Base-by-base conservation (phyloP, 495 filamentous ascomycete genomes). In the Lindgomyces ingoldianus region DNA sequence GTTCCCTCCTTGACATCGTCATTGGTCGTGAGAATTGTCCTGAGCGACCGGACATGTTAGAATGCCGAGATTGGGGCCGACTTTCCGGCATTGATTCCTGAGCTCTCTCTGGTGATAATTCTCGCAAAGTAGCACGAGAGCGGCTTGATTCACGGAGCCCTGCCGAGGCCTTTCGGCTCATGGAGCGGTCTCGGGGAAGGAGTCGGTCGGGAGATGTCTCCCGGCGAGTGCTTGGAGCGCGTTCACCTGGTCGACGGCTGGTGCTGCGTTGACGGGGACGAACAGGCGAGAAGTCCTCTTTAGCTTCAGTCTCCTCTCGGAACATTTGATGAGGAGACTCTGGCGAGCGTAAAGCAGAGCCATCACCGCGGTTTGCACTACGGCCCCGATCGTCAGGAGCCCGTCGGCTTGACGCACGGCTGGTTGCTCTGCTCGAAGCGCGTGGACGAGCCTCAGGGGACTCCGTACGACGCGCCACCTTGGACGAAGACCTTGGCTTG, bases 161-260 rank as follows among this genome's bases (percentile, higher is more conserved):
- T 14, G 68, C 44, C 12, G 53, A 22, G 4, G 56, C 52, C 36
- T 60, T 70, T 1, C 68, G 54, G 50, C 68, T 71, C 41, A 62
- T 49, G 19, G 68, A 71, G 25, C 68, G 64, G 26, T 71, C 68
- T 21, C 68, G 68, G 14, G 68, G 64, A 36, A 64, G 30, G 33
- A 64, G 64, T 30, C 68, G 68, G 45, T 71, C 69, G 6, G 80
- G 77, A 25, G 81, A 86, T 3, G 45, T 61, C 3, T 82, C 80
- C 54, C 81, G 75, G 59, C 72, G 77, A 11, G 76, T 70, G 68
- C 78, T 80, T 29, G 77, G 72, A 49, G 72, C 79, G 62, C 70
- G 75, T 57, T 80, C 84, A 56, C 79, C 77, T 21, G 76, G 81
- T 54, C 78, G 82, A 29, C 85, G 79, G 73, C 87, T 90, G 47